Percentiles rank a stretch among this genome's conserved stretches.
Evolutionary conservation across 495 filamentous ascomycete species (phyloP).

Genomic region (Penicillium fimorum): DNA sequence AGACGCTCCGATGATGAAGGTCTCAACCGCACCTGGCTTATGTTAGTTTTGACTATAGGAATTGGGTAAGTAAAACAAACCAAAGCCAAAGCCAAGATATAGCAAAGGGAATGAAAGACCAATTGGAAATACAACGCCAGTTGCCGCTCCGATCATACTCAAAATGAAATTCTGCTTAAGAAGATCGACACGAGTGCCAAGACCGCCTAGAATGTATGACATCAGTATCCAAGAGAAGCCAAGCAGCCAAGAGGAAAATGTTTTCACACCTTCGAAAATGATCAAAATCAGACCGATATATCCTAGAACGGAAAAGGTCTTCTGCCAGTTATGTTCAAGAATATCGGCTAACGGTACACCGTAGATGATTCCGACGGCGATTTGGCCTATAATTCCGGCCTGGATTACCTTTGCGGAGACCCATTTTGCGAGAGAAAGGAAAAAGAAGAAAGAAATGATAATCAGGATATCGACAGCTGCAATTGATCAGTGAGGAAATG

Average conservation of each 20-base stretch:
- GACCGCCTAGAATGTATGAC: constrained; percentile 30
- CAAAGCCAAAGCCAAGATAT: constrained; percentile 34
- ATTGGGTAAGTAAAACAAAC: constrained; percentile 11
- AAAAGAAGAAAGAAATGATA: constrained; percentile 37
- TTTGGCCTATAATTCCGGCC: constrained; percentile 37
- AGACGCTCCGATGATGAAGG: constrained; percentile 36
- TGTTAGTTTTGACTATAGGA: constrained; percentile 4
- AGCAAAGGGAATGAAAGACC: constrained; percentile 33
- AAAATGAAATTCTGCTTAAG: constrained; percentile 33
- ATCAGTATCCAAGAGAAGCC: constrained; percentile 2
- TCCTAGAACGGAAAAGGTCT: constrained; percentile 33
- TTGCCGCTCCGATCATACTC: constrained; percentile 33
- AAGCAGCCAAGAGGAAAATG: constrained; percentile 4
- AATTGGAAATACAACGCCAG: constrained; percentile 36
- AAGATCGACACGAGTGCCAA: constrained; percentile 32
- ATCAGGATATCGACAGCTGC: constrained; percentile 33
- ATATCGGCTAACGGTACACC: constrained; percentile 35
- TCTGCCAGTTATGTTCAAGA: constrained; percentile 30
- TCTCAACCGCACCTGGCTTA: constrained; percentile 33
- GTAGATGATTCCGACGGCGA: constrained; percentile 39
- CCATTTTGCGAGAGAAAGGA: constrained; percentile 35
- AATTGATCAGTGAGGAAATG: constrained; percentile 6
- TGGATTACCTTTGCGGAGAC: constrained; percentile 30
- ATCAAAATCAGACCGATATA: constrained; percentile 40
- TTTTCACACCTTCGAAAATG: constrained; percentile 33